Conservation (phyloP, 768 basidiomycete species). For the Boletus patriciae region DNA sequence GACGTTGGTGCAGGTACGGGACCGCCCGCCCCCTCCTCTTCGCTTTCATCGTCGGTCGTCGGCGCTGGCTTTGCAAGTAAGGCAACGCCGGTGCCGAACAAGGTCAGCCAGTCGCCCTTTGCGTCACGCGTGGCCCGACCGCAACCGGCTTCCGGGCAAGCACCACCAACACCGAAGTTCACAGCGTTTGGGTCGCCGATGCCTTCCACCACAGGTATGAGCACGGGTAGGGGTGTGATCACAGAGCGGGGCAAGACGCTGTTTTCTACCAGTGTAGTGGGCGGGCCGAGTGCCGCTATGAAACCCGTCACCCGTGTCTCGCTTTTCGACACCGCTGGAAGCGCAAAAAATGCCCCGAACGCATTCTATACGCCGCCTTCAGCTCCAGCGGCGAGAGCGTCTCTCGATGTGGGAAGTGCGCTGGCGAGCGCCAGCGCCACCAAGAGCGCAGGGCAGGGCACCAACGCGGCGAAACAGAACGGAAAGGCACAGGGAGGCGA, state of each 20-base stretch:
- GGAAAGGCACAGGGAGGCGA: conserved; percentile 4
- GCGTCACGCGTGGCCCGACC: conserved; percentile 2
- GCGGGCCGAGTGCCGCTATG: not conserved
- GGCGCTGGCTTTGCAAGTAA: conserved; percentile 5
- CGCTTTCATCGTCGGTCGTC: conserved; percentile 8
- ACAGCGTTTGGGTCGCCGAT: conserved; percentile 30
- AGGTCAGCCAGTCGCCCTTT: conserved; percentile 9
- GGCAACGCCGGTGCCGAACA: not conserved
- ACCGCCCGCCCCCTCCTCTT: conserved; percentile 7
- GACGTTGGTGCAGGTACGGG: conserved; percentile 37
- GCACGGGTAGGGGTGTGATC: conserved; percentile 9
- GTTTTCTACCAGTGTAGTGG: conserved; percentile 5
- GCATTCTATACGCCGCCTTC: conserved; percentile 65
- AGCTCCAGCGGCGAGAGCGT: not conserved
- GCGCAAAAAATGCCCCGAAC: conserved; percentile 55
- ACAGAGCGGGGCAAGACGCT: conserved; percentile 18
- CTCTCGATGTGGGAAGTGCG: conserved; percentile 1
- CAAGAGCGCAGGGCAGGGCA: not conserved
- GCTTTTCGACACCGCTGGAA: conserved; percentile 45
- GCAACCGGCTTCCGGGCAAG: not conserved
- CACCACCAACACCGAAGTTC: conserved; percentile 21
- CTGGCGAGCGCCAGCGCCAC: not conserved
- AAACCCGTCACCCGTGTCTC: conserved; percentile 19
- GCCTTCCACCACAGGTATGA: conserved; percentile 1
- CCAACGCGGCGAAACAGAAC: not conserved